Evolutionary conservation across 129 eudicot genomes (phyloP).

Genomic region (Pittosporum tobira): DNA sequence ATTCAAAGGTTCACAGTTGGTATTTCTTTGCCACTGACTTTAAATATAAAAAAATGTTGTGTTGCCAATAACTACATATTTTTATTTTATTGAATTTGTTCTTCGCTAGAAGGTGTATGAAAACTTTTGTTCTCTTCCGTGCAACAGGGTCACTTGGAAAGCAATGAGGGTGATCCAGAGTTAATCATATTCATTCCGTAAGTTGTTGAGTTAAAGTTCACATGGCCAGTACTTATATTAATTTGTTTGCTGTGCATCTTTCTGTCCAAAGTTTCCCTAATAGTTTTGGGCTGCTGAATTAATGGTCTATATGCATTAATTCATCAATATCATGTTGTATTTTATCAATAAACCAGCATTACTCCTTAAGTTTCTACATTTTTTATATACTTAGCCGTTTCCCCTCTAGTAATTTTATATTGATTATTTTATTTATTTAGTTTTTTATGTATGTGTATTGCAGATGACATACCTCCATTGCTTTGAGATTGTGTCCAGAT

Average conservation of each 20-base stretch:
- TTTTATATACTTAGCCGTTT: not conserved
- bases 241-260: not conserved
- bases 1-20: not conserved
- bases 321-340: not conserved
- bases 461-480: not conserved
- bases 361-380: not conserved
- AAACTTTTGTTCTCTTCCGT: not conserved
- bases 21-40: not conserved
- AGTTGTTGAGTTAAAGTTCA: constrained; percentile 19
- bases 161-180: constrained; percentile 98
- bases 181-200: constrained; percentile 90
- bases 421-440: too few species aligned
- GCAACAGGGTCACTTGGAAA: constrained; percentile 75
- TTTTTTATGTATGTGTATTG: too few species aligned
- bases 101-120: not conserved
- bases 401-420: not conserved
- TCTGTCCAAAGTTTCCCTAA: not conserved
- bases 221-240: not conserved
- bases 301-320: not conserved
- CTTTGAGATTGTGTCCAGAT: not conserved
- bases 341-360: too few species aligned
- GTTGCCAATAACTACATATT: not conserved
- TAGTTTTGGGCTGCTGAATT: not conserved
- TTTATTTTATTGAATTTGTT: not conserved
- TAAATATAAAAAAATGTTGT: not conserved